A percentile compares a stretch with the other conserved stretches of the same genome.
Conservation (phyloP, 2,329 filamentous ascomycete species). For the Diaporthe helianthi region DNA sequence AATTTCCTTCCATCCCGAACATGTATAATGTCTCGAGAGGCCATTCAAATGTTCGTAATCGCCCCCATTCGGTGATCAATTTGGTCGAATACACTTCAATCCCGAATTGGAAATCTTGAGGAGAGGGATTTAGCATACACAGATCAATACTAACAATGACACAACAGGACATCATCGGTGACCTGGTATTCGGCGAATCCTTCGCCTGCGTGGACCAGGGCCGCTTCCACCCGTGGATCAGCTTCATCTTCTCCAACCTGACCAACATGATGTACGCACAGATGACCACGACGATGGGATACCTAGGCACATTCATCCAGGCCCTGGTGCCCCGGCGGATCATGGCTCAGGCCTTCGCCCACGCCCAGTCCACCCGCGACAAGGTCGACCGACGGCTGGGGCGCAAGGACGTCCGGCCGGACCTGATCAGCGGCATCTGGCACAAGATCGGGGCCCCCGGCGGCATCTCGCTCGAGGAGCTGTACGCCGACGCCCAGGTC, state of each 20-base stretch:
- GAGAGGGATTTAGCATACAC: no score
- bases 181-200: conserved; percentile 39
- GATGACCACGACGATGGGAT: conserved; percentile 34
- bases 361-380: conserved; percentile 33
- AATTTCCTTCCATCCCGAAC: not conserved
- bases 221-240: conserved; percentile 39
- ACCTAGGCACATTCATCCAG: conserved; percentile 30
- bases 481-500: conserved; percentile 35
- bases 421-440: conserved; percentile 31
- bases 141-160: not conserved
- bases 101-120: no score
- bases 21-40: not conserved
- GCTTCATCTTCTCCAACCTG: conserved; percentile 38
- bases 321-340: conserved; percentile 29
- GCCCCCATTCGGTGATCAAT: not conserved
- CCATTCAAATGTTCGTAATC: no score
- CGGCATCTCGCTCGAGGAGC: conserved; percentile 31
- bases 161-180: conserved; percentile 38
- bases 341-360: conserved; percentile 29
- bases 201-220: conserved; percentile 38
- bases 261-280: conserved; percentile 37
- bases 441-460: conserved; percentile 19
- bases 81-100: no score
- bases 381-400: conserved; percentile 35
- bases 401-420: conserved; percentile 29